A percentile compares a stretch with the other conserved stretches of the same genome.
phyloP scores from a whole-genome alignment of 176 grass and related monocot species.

The Cenchrus fungigraminus region DNA sequence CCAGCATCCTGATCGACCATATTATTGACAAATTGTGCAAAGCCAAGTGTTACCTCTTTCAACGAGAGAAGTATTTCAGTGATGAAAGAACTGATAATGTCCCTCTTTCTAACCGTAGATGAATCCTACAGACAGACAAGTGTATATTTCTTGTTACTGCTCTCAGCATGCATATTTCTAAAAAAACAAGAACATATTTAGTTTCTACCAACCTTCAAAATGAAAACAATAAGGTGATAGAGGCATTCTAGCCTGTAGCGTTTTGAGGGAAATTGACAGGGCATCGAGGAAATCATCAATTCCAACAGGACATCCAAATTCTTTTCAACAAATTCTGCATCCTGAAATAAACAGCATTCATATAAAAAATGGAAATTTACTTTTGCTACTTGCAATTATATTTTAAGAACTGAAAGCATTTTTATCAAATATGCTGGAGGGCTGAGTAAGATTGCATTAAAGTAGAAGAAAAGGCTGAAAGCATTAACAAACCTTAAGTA shows the following conservation, averaged over 20 bases:
- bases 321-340: conserved; percentile 65
- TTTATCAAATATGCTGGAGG: no score
- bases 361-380: conserved; percentile 4
- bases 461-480: conserved; percentile 2
- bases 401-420: conserved; percentile 37
- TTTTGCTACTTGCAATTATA: conserved; percentile 25
- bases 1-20: background rate
- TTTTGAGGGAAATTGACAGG: conserved; percentile 87
- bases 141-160: conserved; percentile 12
- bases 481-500: conserved; percentile 73
- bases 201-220: conserved; percentile 73
- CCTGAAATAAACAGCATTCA: conserved; percentile 48
- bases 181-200: background rate
- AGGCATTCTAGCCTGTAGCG: conserved; percentile 88
- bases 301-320: conserved; percentile 69
- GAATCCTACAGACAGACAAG: conserved; percentile 69
- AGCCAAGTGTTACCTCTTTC: conserved; percentile 76
- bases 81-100: conserved; percentile 84
- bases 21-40: conserved; percentile 13
- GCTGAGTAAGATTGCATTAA: no score
- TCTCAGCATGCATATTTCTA: background rate
- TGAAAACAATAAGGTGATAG: conserved; percentile 76
- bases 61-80: conserved; percentile 89
- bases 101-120: conserved; percentile 68
- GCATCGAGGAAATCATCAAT: conserved; percentile 72